phyloP scores from a whole-genome alignment of 1,139 yeast species.

The Entelexis paramagnoliae region DNA sequence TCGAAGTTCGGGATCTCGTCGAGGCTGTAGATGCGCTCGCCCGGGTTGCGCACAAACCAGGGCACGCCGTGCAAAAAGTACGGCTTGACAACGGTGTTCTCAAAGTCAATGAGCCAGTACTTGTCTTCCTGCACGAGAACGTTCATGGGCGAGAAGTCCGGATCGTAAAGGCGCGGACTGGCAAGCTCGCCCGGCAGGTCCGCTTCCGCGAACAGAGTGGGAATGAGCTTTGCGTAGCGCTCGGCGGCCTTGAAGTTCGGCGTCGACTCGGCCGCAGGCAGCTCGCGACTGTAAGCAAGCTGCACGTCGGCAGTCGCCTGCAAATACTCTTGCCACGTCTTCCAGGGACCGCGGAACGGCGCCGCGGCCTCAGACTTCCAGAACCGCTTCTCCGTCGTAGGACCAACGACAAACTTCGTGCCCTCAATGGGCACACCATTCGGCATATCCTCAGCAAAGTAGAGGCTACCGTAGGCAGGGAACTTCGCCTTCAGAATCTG shows the following conservation, averaged over 20 bases:
- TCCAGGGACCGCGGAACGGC: constrained; percentile 64
- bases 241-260: constrained; percentile 25
- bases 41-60: constrained; percentile 71
- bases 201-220: constrained; percentile 37
- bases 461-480: constrained; percentile 70
- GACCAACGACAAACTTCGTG: constrained; percentile 77
- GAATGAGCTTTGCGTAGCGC: constrained; percentile 21
- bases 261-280: constrained; percentile 33
- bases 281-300: constrained; percentile 43
- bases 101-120: constrained; percentile 59
- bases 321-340: constrained; percentile 46
- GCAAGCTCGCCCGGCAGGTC: constrained; percentile 18
- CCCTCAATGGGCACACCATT: constrained; percentile 41
- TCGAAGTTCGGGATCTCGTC: constrained; percentile 67
- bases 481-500: constrained; percentile 38
- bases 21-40: constrained; percentile 70
- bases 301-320: constrained; percentile 57
- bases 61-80: constrained; percentile 71
- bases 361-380: constrained; percentile 44
- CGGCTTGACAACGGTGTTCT: constrained; percentile 70
- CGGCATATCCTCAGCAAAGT: constrained; percentile 52
- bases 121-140: constrained; percentile 43
- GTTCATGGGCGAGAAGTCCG: constrained; percentile 88
- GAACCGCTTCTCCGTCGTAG: constrained; percentile 69
- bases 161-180: constrained; percentile 62